Conservation (phyloP, 2,329 filamentous ascomycete genomes). For the Diaporthe vaccinii region DNA sequence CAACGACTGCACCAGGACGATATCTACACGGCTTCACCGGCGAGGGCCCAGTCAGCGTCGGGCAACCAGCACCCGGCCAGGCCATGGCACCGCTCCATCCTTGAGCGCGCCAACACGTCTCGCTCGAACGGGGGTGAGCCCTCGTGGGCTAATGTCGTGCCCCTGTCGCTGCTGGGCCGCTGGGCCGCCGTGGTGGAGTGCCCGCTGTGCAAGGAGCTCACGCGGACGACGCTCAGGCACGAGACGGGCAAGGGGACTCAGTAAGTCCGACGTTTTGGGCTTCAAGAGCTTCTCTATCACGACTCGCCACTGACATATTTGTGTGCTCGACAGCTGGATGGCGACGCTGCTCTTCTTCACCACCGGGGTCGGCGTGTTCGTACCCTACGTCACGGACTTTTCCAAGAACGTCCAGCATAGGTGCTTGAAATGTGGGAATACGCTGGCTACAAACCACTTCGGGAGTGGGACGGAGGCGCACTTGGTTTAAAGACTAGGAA, state of each 20-base stretch:
- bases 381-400: slow-evolving; percentile 21
- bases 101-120: background rate
- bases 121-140: background rate
- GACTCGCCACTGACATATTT: background rate
- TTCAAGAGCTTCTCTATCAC: too few relatives aligned
- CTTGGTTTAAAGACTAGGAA: background rate
- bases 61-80: background rate
- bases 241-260: background rate
- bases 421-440: slow-evolving; percentile 24
- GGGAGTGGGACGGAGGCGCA: slow-evolving; percentile 17
- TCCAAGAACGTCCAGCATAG: slow-evolving; percentile 10
- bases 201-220: slow-evolving; percentile 33
- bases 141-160: slow-evolving; percentile 66
- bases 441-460: slow-evolving; percentile 9
- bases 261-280: background rate
- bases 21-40: background rate
- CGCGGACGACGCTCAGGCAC: background rate
- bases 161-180: slow-evolving; percentile 29
- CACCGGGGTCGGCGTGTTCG: background rate
- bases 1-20: background rate
- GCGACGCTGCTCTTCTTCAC: slow-evolving; percentile 25
- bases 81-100: background rate
- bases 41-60: background rate
- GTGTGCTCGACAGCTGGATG: background rate
- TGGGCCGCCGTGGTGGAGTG: slow-evolving; percentile 38